These are phyloP conservation scores for Artemisia annua DNA, from an alignment of 129 eudicot species.

Conservation along the genomic window DNA sequence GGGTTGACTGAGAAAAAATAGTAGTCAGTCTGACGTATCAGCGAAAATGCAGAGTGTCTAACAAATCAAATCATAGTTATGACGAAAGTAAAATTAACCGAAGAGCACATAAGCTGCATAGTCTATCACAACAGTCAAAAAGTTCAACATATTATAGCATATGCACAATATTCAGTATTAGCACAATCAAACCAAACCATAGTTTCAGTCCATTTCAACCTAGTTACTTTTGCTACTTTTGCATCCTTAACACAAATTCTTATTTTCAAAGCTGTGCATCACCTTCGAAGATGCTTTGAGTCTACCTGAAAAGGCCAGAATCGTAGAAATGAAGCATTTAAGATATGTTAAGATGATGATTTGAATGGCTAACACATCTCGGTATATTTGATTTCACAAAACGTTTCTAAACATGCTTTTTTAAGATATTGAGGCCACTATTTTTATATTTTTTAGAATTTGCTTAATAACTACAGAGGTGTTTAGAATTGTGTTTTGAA, in stretches of 20 bases:
- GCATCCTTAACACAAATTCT: not conserved
- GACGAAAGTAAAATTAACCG: not conserved
- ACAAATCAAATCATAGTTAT: not conserved
- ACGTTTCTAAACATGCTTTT: not conserved
- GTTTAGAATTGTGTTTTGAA: not conserved
- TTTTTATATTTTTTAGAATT: not conserved
- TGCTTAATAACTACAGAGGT: not conserved
- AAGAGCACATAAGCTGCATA: not conserved
- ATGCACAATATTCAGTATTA: too few relatives aligned
- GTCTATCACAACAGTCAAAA: not conserved
- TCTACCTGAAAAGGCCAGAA: conserved; percentile 9
- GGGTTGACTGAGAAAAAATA: not conserved
- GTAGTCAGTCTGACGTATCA: not conserved
- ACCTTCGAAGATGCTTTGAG: conserved; percentile 1
- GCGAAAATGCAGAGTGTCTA: not conserved
- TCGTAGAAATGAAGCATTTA: not conserved
- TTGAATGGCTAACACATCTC: too few relatives aligned
- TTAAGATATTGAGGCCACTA: not conserved
- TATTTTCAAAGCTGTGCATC: conserved; percentile 2
- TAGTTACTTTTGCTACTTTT: not conserved
- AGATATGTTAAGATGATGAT: not conserved
- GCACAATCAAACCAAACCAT: not conserved
- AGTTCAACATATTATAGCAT: not conserved
- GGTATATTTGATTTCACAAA: not conserved
- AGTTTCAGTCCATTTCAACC: not conserved